These are phyloP conservation scores for Vanrija sp. DNA, from an alignment of 1,284 basidiomycete genomes.

Conservation along the genomic window DNA sequence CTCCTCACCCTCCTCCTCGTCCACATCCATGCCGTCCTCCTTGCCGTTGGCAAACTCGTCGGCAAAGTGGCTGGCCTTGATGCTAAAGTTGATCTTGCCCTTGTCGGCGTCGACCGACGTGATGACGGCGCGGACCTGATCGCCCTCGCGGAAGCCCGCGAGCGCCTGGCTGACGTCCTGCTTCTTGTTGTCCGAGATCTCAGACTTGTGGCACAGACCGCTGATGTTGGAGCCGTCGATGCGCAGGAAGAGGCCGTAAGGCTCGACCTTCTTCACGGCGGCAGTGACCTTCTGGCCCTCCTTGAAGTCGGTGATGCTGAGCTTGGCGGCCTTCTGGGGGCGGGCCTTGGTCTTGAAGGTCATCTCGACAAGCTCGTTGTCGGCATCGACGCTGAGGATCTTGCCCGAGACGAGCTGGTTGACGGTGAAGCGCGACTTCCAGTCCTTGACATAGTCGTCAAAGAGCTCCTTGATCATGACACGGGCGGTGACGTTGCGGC, in stretches of 20 bases:
- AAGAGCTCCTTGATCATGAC: constrained; percentile 93
- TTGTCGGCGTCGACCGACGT: constrained; percentile 68
- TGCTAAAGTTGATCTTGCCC: constrained; percentile 75
- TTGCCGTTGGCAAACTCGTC: constrained; percentile 49
- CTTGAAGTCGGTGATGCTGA: constrained; percentile 57
- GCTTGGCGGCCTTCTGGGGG: constrained; percentile 50
- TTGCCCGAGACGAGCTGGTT: constrained; percentile 85
- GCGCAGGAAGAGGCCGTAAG: constrained; percentile 88
- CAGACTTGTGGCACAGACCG: constrained; percentile 90
- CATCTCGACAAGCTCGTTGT: constrained; percentile 78
- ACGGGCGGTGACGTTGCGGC: constrained; percentile 76
- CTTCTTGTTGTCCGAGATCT: constrained; percentile 79
- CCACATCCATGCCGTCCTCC: constrained; percentile 22
- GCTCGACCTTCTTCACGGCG: constrained; percentile 67
- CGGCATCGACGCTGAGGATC: constrained; percentile 66
- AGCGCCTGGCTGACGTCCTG: constrained; percentile 73
- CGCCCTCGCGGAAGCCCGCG: constrained; percentile 78
- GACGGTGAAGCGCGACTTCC: constrained; percentile 75
- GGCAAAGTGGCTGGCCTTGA: constrained; percentile 83
- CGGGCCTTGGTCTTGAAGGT: constrained; percentile 62
- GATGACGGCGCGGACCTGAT: constrained; percentile 77
- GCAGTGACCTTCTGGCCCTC: constrained; percentile 74
- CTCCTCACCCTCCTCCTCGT: constrained; percentile 30
- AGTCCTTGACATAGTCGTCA: constrained; percentile 90
- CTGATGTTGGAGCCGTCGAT: constrained; percentile 76